Evolutionary conservation across 225 moss, liverwort and hornwort species (phyloP).

Genomic region (Physcomitrellopsis africana): DNA sequence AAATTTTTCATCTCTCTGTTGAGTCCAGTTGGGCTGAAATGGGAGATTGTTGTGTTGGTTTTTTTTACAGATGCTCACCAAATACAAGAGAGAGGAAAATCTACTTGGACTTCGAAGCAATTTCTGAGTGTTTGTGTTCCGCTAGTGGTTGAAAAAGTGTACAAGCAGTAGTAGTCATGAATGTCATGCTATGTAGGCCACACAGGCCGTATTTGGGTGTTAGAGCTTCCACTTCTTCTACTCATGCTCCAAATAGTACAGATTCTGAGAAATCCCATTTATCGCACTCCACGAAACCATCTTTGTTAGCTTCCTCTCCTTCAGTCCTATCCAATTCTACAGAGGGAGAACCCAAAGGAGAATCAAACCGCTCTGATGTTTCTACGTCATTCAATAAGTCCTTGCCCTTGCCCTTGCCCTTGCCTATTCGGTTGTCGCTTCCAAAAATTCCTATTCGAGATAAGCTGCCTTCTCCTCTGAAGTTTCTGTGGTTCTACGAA

Average conservation of each 20-base stretch:
- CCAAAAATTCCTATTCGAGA: conserved; percentile 20
- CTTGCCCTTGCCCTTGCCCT: conserved; percentile 37
- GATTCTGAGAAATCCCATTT: not conserved
- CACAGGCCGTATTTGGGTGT: conserved; percentile 9
- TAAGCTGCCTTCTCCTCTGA: conserved; percentile 34
- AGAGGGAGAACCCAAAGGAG: conserved; percentile 23
- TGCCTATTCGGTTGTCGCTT: conserved; percentile 31
- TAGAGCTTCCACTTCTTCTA: conserved; percentile 24
- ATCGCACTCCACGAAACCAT: conserved; percentile 14
- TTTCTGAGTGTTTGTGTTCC: not conserved
- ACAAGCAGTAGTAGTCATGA: conserved; percentile 26
- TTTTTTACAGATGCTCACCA: not conserved
- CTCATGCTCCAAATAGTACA: not conserved
- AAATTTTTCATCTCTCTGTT: not conserved
- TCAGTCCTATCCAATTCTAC: conserved; percentile 21
- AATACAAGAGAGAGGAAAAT: not conserved
- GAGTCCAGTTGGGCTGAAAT: conserved; percentile 1
- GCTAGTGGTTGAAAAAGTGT: not conserved
- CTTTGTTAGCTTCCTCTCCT: conserved; percentile 6
- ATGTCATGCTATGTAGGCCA: conserved; percentile 25
- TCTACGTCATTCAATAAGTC: conserved; percentile 26
- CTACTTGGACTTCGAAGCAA: not conserved
- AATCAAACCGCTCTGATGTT: not conserved
- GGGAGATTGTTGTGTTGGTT: not conserved
- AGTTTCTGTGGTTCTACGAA: conserved; percentile 43